Conservation (phyloP, 495 filamentous ascomycete genomes). For the Annulohypoxylon moriforme region DNA sequence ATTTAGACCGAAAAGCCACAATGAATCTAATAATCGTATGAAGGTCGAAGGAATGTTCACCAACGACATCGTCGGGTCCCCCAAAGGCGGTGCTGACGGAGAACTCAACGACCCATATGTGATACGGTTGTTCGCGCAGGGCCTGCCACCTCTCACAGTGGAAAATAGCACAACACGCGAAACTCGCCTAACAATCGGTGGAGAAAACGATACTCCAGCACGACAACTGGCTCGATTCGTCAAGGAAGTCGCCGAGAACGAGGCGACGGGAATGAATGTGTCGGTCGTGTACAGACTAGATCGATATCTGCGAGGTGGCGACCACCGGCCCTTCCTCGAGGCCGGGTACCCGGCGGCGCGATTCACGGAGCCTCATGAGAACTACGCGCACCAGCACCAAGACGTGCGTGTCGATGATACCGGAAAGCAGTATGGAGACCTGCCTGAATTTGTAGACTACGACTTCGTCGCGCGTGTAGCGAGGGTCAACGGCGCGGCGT, state of each 20-base stretch:
- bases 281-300: constrained; percentile 63
- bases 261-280: constrained; percentile 56
- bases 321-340: constrained; percentile 63
- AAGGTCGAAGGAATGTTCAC: constrained; percentile 65
- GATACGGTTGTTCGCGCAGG: constrained; percentile 63
- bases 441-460: constrained; percentile 64
- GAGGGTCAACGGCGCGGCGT: constrained; percentile 60
- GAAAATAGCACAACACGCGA: constrained; percentile 49
- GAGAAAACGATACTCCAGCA: constrained; percentile 65
- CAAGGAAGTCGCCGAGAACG: constrained; percentile 62
- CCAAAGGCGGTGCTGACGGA: constrained; percentile 52
- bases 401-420: constrained; percentile 56
- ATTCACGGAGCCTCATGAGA: constrained; percentile 65
- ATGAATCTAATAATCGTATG: neutral
- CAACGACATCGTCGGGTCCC: constrained; percentile 64
- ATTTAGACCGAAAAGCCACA: too few relatives aligned
- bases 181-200: constrained; percentile 56
- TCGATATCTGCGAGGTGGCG: constrained; percentile 64
- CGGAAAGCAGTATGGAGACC: constrained; percentile 63
- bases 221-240: constrained; percentile 64
- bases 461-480: constrained; percentile 63
- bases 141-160: constrained; percentile 52
- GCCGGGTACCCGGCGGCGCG: constrained; percentile 62
- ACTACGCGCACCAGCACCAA: constrained; percentile 67
- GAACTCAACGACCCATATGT: constrained; percentile 56